Base-by-base conservation (phyloP, 2,329 filamentous ascomycete species). In the Scedosporium dehoogii region DNA sequence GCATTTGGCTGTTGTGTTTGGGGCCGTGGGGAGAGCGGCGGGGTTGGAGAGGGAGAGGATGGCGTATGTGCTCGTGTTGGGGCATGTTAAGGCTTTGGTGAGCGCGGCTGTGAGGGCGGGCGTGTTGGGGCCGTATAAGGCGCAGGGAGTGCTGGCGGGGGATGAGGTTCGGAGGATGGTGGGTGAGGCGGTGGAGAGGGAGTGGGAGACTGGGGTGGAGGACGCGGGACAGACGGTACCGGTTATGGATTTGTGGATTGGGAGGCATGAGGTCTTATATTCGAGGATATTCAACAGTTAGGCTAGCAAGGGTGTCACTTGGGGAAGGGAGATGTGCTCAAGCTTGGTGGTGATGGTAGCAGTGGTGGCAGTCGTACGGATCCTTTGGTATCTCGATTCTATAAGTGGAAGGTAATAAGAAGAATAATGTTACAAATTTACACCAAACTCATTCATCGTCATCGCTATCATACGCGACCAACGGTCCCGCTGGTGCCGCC, bases 391-490 rank as follows among this genome's bases (percentile, higher is more conserved):
- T 59, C 57, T 59, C 41, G 33, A 38, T 61, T 61, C 53, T 61
- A 62, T 62, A 64, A 66, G 66, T 65, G 69, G 64, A 5, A 23
- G 23, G 21, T 6, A 25, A 14, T 18, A 7, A 59, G n/a, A 7
- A 59, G n/a, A 27, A 27, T 53, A 60, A 51, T 60, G 25, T 53
- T 60, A 60, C 59, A 60, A 38, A 16, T 12, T 18, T 38, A 9
- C 38, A 51, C 42, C 64, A 67, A 67, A 64, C 70, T 64, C 69
- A 69, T 65, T 64, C 72, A 69, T 80, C 76, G 62, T 80, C 89
- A 74, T 96, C 92, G 73, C 91, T 97, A 62, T 87, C 92, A 70
- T 99, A 99, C 27, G 83, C 89, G 21, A 97, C 94, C 66, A 97
- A 76, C 6, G 91, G 89, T 1, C 90, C 91, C 18, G 83, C 74